These are phyloP conservation scores for Penicillium riverlandense DNA, from an alignment of 495 filamentous ascomycete genomes.

Conservation along the genomic window DNA sequence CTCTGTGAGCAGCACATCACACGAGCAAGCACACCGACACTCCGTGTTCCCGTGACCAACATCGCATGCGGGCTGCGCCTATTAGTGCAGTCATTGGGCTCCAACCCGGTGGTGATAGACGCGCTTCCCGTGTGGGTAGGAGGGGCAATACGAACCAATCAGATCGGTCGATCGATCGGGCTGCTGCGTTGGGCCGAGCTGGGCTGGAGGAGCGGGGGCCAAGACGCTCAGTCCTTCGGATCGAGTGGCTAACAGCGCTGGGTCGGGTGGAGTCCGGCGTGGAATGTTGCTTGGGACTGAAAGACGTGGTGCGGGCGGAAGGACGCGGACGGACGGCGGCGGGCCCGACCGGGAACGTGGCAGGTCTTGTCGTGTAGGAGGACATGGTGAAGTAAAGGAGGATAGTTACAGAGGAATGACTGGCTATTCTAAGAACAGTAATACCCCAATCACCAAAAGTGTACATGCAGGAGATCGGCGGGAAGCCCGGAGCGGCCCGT, in stretches of 20 bases:
- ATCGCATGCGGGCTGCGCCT: slow-evolving; percentile 33
- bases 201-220: background rate
- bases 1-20: too few relatives aligned
- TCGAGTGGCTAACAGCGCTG: slow-evolving; percentile 21
- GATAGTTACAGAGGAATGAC: too few relatives aligned
- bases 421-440: too few relatives aligned
- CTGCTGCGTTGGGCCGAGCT: background rate
- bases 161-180: too few relatives aligned
- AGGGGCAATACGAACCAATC: background rate
- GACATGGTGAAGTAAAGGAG: too few relatives aligned
- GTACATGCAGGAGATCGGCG: slow-evolving; percentile 43
- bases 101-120: slow-evolving; percentile 21
- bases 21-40: background rate
- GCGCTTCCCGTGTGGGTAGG: slow-evolving; percentile 24
- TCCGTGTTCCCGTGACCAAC: slow-evolving; percentile 33
- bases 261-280: slow-evolving; percentile 10
- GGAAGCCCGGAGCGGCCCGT: slow-evolving; percentile 42
- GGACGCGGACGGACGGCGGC: slow-evolving; percentile 21
- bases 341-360: too few relatives aligned
- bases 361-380: too few relatives aligned
- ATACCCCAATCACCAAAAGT: slow-evolving; percentile 8
- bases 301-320: slow-evolving; percentile 21
- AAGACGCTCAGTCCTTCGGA: slow-evolving; percentile 20
- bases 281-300: background rate
- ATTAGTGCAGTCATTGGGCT: slow-evolving; percentile 25